These are phyloP conservation scores for Karstenula rhodostoma DNA, from an alignment of 2,329 filamentous ascomycete species.

Conservation along the genomic window DNA sequence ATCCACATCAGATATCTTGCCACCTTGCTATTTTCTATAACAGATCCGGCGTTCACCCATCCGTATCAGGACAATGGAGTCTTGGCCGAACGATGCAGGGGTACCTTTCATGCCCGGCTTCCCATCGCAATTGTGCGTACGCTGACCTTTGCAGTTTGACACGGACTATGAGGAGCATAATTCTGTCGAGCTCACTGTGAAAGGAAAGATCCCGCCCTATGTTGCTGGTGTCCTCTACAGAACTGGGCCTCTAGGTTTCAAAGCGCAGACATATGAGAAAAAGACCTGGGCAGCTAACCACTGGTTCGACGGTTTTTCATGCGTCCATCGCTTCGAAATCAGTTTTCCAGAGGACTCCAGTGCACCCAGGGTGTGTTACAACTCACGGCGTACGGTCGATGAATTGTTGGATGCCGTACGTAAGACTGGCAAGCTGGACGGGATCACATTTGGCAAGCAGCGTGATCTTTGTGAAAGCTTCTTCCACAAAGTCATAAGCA, in stretches of 20 bases:
- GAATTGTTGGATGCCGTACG: conserved; percentile 68
- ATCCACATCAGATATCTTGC: background rate
- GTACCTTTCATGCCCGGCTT: conserved; percentile 13
- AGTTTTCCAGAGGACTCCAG: conserved; percentile 50
- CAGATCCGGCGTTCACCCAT: background rate
- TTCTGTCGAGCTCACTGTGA: conserved; percentile 69
- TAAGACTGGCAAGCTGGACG: conserved; percentile 64
- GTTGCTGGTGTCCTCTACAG: conserved; percentile 76
- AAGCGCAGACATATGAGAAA: conserved; percentile 68
- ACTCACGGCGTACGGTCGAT: conserved; percentile 74
- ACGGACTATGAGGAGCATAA: conserved; percentile 70
- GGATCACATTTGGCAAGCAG: conserved; percentile 73
- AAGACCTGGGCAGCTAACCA: conserved; percentile 69
- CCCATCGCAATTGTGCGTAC: background rate
- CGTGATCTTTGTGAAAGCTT: conserved; percentile 77
- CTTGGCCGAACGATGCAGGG: conserved; percentile 43
- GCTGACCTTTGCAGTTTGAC: conserved; percentile 65
- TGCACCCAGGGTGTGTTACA: conserved; percentile 67
- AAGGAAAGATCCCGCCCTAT: conserved; percentile 74
- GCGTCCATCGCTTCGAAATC: conserved; percentile 77
- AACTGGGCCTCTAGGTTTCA: conserved; percentile 74
- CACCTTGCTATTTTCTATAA: background rate
- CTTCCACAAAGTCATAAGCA: conserved; percentile 74
- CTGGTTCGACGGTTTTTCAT: conserved; percentile 83
- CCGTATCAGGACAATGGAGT: conserved; percentile 21